Conservation (phyloP, 345 rosid species). For the Citrus glauca region DNA sequence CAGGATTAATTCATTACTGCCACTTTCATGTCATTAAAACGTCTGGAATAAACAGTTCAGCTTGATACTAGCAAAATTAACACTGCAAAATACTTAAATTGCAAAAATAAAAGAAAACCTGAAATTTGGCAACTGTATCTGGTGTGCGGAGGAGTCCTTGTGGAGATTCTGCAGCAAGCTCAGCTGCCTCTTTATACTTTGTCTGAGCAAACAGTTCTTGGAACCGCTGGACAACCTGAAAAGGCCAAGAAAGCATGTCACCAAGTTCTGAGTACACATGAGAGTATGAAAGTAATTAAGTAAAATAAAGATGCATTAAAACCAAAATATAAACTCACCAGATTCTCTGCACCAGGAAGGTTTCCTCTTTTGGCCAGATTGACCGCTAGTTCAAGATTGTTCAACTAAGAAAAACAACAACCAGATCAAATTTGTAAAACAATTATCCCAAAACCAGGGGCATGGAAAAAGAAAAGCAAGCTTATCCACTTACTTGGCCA, state of each 20-base stretch:
- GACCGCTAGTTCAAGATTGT: slow-evolving; percentile 97
- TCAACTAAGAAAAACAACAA: slow-evolving; percentile 51
- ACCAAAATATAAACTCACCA: slow-evolving; percentile 41
- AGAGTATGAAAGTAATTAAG: neutral
- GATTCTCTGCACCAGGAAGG: slow-evolving; percentile 99
- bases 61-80: slow-evolving; percentile 6
- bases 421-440: neutral
- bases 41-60: neutral
- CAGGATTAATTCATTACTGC: neutral
- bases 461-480: neutral
- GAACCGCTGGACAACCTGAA: slow-evolving; percentile 96
- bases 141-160: slow-evolving; percentile 96
- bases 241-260: slow-evolving; percentile 19
- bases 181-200: slow-evolving; percentile 99
- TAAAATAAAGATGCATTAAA: slow-evolving; percentile 10
- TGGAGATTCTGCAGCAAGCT: slow-evolving; percentile 99
- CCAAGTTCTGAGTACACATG: slow-evolving; percentile 5
- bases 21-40: slow-evolving; percentile 1
- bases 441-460: neutral
- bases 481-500: slow-evolving; percentile 68
- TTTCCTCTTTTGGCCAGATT: slow-evolving; percentile 99
- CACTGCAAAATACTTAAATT: neutral
- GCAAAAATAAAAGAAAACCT: slow-evolving; percentile 46
- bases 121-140: slow-evolving; percentile 96
- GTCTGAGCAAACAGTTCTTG: slow-evolving; percentile 97